Base-by-base conservation (phyloP, 73 alveolate species). In the Paramecium sexaurelia region DNA sequence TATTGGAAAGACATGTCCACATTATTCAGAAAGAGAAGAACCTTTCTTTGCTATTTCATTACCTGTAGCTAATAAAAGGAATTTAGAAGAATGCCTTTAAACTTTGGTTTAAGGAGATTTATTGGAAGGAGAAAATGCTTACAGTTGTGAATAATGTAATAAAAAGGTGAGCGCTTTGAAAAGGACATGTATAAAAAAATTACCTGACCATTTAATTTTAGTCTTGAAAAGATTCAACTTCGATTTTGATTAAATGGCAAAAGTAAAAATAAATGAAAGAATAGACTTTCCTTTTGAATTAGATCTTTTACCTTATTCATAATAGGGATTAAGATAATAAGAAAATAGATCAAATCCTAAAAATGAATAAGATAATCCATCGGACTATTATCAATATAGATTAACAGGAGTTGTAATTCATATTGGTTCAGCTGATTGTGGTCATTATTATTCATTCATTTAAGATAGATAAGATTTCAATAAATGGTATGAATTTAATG, bases 371-470 rank as follows among this genome's bases (percentile, higher is more conserved):
- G 97, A 94, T 33, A 93, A 89, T 78, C 98, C 98, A 13, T 67
- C 84, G 17, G 97, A 96, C 37, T 96, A 96, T 57, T 97, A 95
- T 91, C 94, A 97, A 82, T 98, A 96, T 92, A 61, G 87, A 55
- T 93, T 98, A 36, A 93, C 94, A 87, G 99, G 99, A 19, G 95
- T 97, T 13, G 98, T 97, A 1, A 99, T 98, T 5, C 99, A 98
- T 92, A 88, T 97, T 83, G 99, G 99, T 13, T 93, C 97, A 55
- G 97, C 99, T 82, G 99, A 98, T 90, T 92, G 98, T 40, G 99
- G 99, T 19, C 99, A 98, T 92, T 98, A 98, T 93, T 98, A 98
- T 91, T 97, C 99, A 61, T 98, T 94, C 94, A 95, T 98, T 73
- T 92, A 96, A 92, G 98, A 96, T 75, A 95, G 97, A 87, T 85